Percentiles rank a stretch among this genome's conserved stretches.
These are phyloP conservation scores for Nakaseomyces bracarensis DNA, from an alignment of 1,139 yeast species.

Conservation along the genomic window DNA sequence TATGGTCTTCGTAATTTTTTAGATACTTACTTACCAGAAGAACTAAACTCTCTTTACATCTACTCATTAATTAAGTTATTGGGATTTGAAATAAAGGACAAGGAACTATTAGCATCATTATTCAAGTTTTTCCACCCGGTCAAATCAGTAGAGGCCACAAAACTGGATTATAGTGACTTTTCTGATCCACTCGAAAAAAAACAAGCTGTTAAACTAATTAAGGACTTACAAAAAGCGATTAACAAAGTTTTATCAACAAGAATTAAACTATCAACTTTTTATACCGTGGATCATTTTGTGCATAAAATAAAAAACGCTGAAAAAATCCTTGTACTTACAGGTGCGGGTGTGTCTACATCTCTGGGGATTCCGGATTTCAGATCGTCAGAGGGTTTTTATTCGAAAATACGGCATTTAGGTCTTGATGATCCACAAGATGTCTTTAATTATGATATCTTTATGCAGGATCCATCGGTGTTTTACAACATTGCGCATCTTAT, in stretches of 20 bases:
- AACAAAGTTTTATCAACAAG: constrained; percentile 50
- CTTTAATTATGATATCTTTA: constrained; percentile 67
- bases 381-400: constrained; percentile 80
- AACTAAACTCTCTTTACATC: constrained; percentile 48
- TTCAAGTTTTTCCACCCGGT: constrained; percentile 28
- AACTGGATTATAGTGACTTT: constrained; percentile 21
- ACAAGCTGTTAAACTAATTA: constrained; percentile 42
- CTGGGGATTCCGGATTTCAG: constrained; percentile 94
- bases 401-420: constrained; percentile 61
- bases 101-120: constrained; percentile 35
- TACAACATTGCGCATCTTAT: constrained; percentile 85
- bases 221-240: constrained; percentile 51
- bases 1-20: constrained; percentile 54
- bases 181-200: constrained; percentile 37
- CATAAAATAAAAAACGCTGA: constrained; percentile 45
- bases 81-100: constrained; percentile 45
- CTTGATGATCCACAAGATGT: constrained; percentile 91
- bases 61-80: constrained; percentile 41
- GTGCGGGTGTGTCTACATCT: constrained; percentile 93
- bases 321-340: constrained; percentile 74
- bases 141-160: constrained; percentile 11
- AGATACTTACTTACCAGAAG: constrained; percentile 50
- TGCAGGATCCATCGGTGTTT: constrained; percentile 72
- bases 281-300: constrained; percentile 54
- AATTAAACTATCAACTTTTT: constrained; percentile 43